Evolutionary conservation across 192 early-diverging fungal genomes (phyloP).

Genomic region (Mortierella hygrophila): DNA sequence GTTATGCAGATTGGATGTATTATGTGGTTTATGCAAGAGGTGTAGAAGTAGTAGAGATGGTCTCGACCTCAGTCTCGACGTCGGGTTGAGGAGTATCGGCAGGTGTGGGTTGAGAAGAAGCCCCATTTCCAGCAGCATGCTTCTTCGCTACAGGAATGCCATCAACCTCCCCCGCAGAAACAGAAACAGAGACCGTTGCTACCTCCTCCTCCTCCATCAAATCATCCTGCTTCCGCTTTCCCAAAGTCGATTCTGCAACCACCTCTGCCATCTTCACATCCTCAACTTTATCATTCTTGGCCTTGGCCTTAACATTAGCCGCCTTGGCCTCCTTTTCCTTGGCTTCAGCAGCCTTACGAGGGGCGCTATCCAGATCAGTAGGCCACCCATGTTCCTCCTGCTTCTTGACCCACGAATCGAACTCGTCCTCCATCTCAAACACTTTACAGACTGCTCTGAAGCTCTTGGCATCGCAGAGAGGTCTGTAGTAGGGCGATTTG

Average conservation of each 20-base stretch:
- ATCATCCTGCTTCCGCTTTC: not conserved
- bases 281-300: not conserved
- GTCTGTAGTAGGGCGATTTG: conserved; percentile 62
- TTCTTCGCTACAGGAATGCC: conserved; percentile 15
- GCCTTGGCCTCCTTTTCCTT: not conserved
- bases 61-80: not conserved
- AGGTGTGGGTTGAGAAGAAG: conserved; percentile 26
- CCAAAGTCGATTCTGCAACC: conserved; percentile 20
- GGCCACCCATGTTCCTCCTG: conserved; percentile 38
- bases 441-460: conserved; percentile 66
- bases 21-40: not conserved
- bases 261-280: not conserved
- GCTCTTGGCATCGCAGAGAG: conserved; percentile 63
- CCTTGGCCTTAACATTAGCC: not conserved
- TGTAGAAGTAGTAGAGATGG: not conserved
- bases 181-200: not conserved
- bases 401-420: conserved; percentile 37
- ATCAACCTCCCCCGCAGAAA: not conserved
- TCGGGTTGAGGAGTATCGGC: conserved; percentile 23
- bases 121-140: conserved; percentile 11
- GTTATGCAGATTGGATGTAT: not conserved
- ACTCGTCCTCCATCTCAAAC: conserved; percentile 38
- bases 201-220: not conserved
- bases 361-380: conserved; percentile 28
- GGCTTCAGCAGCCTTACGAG: conserved; percentile 7